phyloP scores from a whole-genome alignment of 2,329 filamentous ascomycete genomes.

The Cercospora beticola region DNA sequence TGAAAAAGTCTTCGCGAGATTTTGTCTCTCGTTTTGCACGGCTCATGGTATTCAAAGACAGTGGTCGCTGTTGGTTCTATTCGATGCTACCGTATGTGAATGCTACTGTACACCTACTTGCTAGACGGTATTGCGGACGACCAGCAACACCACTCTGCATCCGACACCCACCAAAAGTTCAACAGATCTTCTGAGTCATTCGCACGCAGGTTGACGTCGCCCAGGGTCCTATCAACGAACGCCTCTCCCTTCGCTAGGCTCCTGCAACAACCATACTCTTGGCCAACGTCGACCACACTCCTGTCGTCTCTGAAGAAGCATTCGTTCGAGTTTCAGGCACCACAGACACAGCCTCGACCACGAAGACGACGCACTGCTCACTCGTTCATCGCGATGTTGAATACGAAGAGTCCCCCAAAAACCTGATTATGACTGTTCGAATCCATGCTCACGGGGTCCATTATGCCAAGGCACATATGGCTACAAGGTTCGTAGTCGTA shows the following conservation, averaged over 20 bases:
- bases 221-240: not conserved
- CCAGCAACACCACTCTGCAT: not conserved
- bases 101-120: not conserved
- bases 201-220: not conserved
- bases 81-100: not conserved
- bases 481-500: not conserved
- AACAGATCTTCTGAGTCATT: not conserved
- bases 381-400: not conserved
- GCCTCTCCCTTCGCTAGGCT: not conserved
- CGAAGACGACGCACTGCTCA: not conserved
- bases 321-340: not conserved
- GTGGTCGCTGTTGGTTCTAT: not conserved
- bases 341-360: not conserved
- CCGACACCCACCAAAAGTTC: not conserved
- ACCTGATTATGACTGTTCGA: not conserved
- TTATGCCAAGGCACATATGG: conserved; percentile 1
- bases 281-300: not conserved
- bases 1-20: not conserved
- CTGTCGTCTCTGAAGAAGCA: not conserved
- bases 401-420: not conserved
- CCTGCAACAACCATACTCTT: not conserved
- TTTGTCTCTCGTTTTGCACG: not conserved
- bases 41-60: not conserved
- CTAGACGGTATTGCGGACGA: not conserved
- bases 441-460: not conserved